Base-by-base conservation (phyloP, 345 rosid species). In the Brassica napus region DNA sequence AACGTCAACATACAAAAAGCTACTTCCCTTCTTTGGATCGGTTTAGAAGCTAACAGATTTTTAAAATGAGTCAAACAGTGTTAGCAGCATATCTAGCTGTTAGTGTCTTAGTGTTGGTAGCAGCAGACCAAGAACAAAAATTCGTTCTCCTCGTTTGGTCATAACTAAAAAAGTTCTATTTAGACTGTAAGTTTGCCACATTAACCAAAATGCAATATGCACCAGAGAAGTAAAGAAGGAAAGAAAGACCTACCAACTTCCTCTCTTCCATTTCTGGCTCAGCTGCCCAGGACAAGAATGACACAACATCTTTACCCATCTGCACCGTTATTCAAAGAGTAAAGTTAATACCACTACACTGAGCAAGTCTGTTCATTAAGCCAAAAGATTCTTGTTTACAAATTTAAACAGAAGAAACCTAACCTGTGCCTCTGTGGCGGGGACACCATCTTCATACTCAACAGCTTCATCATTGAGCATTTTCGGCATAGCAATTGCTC, bases 401-500 rank as follows among this genome's bases (percentile, higher is more conserved):
- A 11, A 37, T 73, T 35, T 3, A 15, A 71, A 47, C 0, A 5
- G 16, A 4, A 30, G 47, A 62, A 77, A 81, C 77, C 82, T 16
- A 69, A 93, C 99, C 95, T 96, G 98, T 68, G 98, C 90, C 88
- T 96, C 99, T 14, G 99, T 90, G 76, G 99, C 98, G 9, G 99
- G 93, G 79, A 85, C 89, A 69, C 97, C 97, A 87, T 96, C 99
- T 86, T 93, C 99, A 60, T 93, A 96, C 90, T 96, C 99, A 24
- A 96, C 75, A 71, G 99, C 99, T 77, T 91, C 99, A 86, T 96
- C 99, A 61, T 65, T 90, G 71, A 96, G 94, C 99, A 96, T 93
- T 73, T 96, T 86, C 23, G 99, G 99, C 99, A 96, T 96, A 54
- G 99, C 99, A 82, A 96, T 96, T 39, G 98, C 99, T 81, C 98